Conservation (phyloP, 805 yeast genomes). For the Wickerhamiella domercqiae region DNA sequence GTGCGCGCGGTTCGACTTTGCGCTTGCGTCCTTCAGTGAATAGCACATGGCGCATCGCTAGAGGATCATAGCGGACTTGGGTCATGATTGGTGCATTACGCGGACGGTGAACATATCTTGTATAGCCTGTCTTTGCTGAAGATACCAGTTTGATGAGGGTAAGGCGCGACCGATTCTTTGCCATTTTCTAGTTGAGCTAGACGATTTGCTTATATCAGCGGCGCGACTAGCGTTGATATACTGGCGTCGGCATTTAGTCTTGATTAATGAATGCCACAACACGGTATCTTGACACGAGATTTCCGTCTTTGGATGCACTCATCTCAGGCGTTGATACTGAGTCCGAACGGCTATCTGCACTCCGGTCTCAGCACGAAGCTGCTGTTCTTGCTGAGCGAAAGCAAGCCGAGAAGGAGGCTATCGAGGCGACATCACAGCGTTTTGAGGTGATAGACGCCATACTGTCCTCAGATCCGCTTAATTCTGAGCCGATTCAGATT, state of each 20-base stretch:
- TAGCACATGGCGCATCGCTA: constrained; percentile 73
- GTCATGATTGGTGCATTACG: constrained; percentile 66
- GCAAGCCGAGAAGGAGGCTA: background rate
- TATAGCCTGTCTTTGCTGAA: constrained; percentile 79
- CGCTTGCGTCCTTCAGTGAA: constrained; percentile 83
- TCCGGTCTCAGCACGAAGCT: background rate
- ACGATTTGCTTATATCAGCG: background rate
- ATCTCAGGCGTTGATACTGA: constrained; percentile 11
- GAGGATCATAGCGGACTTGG: constrained; percentile 76
- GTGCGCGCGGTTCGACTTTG: constrained; percentile 32
- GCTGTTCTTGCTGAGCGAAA: background rate
- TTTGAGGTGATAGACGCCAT: background rate
- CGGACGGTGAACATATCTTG: constrained; percentile 64
- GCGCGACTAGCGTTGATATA: no score
- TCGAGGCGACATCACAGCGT: background rate
- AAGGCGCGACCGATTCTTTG: constrained; percentile 57
- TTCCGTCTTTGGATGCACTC: constrained; percentile 16
- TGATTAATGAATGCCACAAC: no score
- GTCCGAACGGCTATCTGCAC: constrained; percentile 5
- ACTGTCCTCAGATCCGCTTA: background rate
- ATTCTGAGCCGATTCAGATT: no score
- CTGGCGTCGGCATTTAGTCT: constrained; percentile 6
- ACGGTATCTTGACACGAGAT: constrained; percentile 14
- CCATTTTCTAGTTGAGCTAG: constrained; percentile 10
- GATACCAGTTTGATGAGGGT: constrained; percentile 78